Evolutionary conservation across 1,284 basidiomycete species (phyloP), one percentile per base, ranked within the genome.

Genomic region (Trametes sp.): DNA sequence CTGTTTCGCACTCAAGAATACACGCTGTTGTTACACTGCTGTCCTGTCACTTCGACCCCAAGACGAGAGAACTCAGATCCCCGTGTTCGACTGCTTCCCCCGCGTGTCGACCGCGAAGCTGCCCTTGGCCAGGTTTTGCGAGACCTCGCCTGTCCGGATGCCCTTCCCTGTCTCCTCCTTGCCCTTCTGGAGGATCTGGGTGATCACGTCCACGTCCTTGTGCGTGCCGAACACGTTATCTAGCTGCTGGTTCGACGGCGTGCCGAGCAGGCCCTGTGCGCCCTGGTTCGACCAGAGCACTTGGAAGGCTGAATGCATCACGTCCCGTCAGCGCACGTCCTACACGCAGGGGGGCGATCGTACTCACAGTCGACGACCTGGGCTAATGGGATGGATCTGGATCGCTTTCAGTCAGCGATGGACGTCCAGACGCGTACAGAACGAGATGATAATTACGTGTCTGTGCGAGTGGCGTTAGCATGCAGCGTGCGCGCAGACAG

Each of bases 161-260:
- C 75, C 78, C 24, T 87, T 85, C 11, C 78, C 77, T 6, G 78
- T 60, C 70, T 91, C 87, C 56, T 81, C 78, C 63, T 77, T 83
- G 52, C 92, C 92, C 57, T 84, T 84, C 74, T 86, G 70, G 58
- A 94, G 79, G 59, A 94, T 81, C 21, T 75, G 73, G 56, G 75
- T 72, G 26, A 91, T 76, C 16, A 90, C 88, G 4, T 92, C 89
- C 31, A 79, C 72, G 54, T 93, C 89, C 60, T 86, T 87, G 69
- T 80, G 76, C 9, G 88, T 84, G 35, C 83, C 87, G 69, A 94
- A 94, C 28, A 78, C 78, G 63, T 77, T 87, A 54, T 93, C 90
- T 45, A 94, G 84, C 72, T 93, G 88, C 72, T 94, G 92, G 53
- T 89, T 87, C 19, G 92, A 94, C 8, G 90, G 82, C 58, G 81